phyloP scores from a whole-genome alignment of 139 green algal genomes.

The Chlorella sp. region DNA sequence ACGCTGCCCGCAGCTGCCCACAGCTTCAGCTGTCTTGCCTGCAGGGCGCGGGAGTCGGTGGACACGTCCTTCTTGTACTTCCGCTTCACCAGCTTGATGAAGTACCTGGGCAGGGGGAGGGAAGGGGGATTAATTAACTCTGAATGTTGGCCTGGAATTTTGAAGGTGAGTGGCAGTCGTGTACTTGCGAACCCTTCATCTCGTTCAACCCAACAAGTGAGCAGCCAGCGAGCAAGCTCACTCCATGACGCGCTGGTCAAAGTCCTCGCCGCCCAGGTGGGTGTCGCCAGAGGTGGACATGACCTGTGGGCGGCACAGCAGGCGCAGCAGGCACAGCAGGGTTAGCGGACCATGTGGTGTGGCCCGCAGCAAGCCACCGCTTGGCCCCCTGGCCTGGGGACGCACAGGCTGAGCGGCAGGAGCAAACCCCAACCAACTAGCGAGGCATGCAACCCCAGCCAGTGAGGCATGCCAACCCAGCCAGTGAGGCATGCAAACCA shows the following conservation, averaged over 20 bases:
- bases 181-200: no score
- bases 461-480: background rate
- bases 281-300: constrained; percentile 96
- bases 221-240: background rate
- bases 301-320: constrained; percentile 52
- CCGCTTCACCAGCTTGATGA: constrained; percentile 99
- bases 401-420: no score
- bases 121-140: background rate
- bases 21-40: no score
- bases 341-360: no score
- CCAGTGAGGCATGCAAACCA: background rate
- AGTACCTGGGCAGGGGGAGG: constrained; percentile 71
- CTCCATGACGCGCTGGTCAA: constrained; percentile 90
- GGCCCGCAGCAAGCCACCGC: no score
- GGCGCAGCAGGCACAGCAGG: background rate
- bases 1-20: no score
- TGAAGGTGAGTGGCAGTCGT: no score
- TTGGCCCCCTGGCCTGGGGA: no score
- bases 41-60: constrained; percentile 88
- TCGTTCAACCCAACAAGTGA: no score
- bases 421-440: no score
- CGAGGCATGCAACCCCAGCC: no score
- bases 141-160: no score
- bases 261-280: constrained; percentile 98
- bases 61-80: constrained; percentile 96